phyloP scores from a whole-genome alignment of 768 basidiomycete genomes.

The Hygrocybe coccinea region DNA sequence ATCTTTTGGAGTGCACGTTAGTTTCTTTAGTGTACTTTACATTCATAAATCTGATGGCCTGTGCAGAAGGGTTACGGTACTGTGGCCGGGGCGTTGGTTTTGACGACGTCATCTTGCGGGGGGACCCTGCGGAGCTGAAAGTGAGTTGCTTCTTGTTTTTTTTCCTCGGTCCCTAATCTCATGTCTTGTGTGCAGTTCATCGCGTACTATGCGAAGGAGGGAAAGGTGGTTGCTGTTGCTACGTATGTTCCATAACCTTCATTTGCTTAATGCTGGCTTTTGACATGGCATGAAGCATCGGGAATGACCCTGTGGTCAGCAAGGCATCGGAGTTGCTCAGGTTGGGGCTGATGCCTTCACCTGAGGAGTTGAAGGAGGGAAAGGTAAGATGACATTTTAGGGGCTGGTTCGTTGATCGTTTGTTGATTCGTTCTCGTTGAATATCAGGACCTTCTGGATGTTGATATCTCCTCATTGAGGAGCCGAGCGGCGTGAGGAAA shows the following conservation, averaged over 20 bases:
- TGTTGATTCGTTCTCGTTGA: not conserved
- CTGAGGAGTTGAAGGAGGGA: slow-evolving; percentile 66
- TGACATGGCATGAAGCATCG: slow-evolving; percentile 49
- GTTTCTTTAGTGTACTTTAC: slow-evolving; percentile 23
- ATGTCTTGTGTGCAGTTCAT: slow-evolving; percentile 50
- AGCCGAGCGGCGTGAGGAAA: not conserved
- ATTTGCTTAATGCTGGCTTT: not conserved
- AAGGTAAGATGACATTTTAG: slow-evolving; percentile 43
- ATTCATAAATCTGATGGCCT: not conserved
- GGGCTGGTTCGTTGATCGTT: not conserved
- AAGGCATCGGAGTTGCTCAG: slow-evolving; percentile 76
- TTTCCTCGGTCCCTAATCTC: not conserved
- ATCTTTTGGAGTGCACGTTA: slow-evolving; percentile 88
- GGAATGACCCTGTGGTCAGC: slow-evolving; percentile 73
- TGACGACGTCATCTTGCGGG: slow-evolving; percentile 77
- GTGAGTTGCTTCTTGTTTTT: slow-evolving; percentile 31
- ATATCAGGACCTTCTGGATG: not conserved
- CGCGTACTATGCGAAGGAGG: slow-evolving; percentile 68
- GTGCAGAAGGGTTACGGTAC: slow-evolving; percentile 77
- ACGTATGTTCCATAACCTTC: slow-evolving; percentile 35
- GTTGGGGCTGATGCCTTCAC: slow-evolving; percentile 74
- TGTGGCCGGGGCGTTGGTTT: slow-evolving; percentile 66
- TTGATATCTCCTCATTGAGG: not conserved
- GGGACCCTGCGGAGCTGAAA: slow-evolving; percentile 73
- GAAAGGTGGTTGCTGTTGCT: slow-evolving; percentile 62